phyloP scores from a whole-genome alignment of 2,329 filamentous ascomycete species.

The Colletotrichum sp. region DNA sequence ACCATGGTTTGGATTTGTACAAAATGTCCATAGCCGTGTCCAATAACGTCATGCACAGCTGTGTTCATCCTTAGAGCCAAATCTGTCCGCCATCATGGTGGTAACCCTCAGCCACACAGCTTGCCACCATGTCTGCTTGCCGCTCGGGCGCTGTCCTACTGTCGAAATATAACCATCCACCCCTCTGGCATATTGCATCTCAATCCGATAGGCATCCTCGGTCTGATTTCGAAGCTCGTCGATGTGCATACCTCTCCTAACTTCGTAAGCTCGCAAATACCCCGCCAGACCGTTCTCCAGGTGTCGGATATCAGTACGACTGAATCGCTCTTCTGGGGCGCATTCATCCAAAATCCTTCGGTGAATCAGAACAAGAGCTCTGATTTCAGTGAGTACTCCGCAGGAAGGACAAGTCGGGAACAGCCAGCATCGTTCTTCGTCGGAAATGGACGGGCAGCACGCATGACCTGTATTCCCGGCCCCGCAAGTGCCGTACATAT shows the following conservation, averaged over 20 bases:
- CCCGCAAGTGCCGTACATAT: not conserved
- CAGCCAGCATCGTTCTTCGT: not conserved
- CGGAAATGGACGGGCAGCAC: not conserved
- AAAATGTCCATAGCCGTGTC: not conserved
- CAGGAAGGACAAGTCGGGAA: not conserved
- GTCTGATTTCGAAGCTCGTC: not conserved
- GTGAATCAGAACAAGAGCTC: not conserved
- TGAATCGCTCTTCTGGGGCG: not conserved
- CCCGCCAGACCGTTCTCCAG: not conserved
- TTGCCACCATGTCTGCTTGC: not conserved
- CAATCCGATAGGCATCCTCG: not conserved
- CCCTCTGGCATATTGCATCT: not conserved
- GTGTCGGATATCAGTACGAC: not conserved
- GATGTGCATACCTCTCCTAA: not conserved
- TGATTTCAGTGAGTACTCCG: not conserved
- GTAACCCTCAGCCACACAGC: not conserved
- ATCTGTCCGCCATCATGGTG: not conserved
- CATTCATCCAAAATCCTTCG: not conserved
- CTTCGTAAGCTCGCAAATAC: not conserved
- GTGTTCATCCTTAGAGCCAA: not conserved
- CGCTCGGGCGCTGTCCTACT: not conserved
- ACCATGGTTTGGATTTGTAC: not conserved
- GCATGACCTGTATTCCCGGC: not conserved
- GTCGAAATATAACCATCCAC: not conserved
- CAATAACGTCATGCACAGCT: not conserved